These are phyloP conservation scores for Allium fistulosum DNA, from an alignment of 106 monocot species.

Conservation along the genomic window DNA sequence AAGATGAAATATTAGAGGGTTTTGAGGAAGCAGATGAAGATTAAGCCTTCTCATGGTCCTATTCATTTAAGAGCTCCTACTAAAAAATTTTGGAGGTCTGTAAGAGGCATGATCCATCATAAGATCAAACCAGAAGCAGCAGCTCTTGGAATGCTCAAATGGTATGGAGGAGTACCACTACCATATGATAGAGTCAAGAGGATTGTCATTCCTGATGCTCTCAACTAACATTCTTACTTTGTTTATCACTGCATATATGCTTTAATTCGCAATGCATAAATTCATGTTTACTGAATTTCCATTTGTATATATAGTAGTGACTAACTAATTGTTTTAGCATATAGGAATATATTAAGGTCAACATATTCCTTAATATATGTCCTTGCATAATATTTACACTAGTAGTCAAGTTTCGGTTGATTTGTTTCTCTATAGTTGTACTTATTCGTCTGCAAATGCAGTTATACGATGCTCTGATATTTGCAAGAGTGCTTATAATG, in stretches of 20 bases:
- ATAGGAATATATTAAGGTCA: background rate
- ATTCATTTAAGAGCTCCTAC: slow-evolving; percentile 88
- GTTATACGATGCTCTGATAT: too few relatives aligned
- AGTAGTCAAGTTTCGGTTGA: background rate
- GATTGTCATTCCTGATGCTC: slow-evolving; percentile 86
- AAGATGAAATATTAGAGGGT: slow-evolving; percentile 96
- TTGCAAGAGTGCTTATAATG: too few relatives aligned
- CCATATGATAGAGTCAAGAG: slow-evolving; percentile 69
- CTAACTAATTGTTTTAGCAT: background rate
- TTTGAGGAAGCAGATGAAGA: slow-evolving; percentile 91
- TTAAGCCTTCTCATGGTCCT: slow-evolving; percentile 89
- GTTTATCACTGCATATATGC: background rate
- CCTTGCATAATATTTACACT: background rate
- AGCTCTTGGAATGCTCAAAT: slow-evolving; percentile 71
- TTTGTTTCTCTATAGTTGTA: too few relatives aligned
- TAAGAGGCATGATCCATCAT: slow-evolving; percentile 93
- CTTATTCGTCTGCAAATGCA: too few relatives aligned
- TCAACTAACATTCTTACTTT: slow-evolving; percentile 42
- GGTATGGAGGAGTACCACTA: slow-evolving; percentile 76
- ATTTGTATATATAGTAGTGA: background rate
- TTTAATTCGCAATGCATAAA: background rate
- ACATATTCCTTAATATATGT: background rate
- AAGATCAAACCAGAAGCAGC: slow-evolving; percentile 86
- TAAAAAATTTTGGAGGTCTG: slow-evolving; percentile 83
- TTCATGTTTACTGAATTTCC: background rate